A percentile compares a stretch with the other conserved stretches of the same genome.
Evolutionary conservation across 257 asterid species (phyloP).

Genomic region (Solanum boliviense): DNA sequence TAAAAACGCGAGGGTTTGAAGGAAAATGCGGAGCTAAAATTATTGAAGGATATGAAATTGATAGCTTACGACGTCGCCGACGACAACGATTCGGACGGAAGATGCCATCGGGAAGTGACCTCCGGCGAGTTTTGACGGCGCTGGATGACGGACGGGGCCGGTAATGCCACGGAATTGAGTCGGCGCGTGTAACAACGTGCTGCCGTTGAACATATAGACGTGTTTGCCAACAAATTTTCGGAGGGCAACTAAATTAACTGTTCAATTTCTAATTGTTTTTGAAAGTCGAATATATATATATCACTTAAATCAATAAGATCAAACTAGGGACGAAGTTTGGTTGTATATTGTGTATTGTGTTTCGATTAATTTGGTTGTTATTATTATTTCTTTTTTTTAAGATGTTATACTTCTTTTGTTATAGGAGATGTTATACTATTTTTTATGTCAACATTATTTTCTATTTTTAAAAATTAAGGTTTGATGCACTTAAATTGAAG

Average conservation of each 20-base stretch:
- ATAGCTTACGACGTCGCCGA: slow-evolving; percentile 75
- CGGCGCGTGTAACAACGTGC: slow-evolving; percentile 53
- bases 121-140: slow-evolving; percentile 10
- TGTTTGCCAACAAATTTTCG: neutral
- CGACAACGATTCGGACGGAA: slow-evolving; percentile 66
- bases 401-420: too few relatives aligned
- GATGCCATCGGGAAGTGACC: slow-evolving; percentile 28
- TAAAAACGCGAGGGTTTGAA: neutral
- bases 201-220: slow-evolving; percentile 12
- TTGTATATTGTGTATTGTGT: neutral
- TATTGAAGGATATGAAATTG: neutral
- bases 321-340: too few relatives aligned
- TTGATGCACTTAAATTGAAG: neutral
- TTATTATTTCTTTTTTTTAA: too few relatives aligned
- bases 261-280: neutral
- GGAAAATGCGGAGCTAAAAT: neutral
- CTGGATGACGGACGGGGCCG: slow-evolving; percentile 5
- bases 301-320: neutral
- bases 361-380: too few relatives aligned
- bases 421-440: too few relatives aligned
- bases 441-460: too few relatives aligned
- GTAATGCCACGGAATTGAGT: slow-evolving; percentile 19
- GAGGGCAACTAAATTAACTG: neutral
- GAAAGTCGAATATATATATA: too few relatives aligned
- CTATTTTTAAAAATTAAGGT: too few relatives aligned